Conservation (phyloP, 129 eudicot species). For the Tagetes patula region DNA sequence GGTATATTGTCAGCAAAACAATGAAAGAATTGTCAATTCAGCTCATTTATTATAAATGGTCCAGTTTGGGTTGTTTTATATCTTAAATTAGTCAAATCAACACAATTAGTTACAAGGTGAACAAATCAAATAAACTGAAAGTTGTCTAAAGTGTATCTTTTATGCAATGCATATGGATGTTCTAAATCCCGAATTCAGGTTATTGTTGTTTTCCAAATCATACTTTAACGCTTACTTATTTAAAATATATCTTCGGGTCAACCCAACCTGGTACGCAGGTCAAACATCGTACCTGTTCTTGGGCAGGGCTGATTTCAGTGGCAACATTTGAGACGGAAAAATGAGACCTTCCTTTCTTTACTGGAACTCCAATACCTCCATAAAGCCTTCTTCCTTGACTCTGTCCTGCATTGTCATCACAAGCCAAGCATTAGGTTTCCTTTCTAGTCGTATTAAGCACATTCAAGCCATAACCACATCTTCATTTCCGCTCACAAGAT, state of each 20-base stretch:
- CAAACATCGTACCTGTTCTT: constrained; percentile 53
- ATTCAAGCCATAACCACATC: background rate
- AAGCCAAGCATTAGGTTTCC: constrained; percentile 11
- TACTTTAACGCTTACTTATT: background rate
- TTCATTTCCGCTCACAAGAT: background rate
- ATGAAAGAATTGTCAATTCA: background rate
- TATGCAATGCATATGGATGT: constrained; percentile 2
- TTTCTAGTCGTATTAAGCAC: background rate
- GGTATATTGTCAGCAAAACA: constrained; percentile 14
- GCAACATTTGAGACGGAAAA: constrained; percentile 77
- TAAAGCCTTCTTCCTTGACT: constrained; percentile 50
- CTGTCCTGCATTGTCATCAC: constrained; percentile 34
- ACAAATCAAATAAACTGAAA: background rate
- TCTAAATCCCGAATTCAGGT: background rate
- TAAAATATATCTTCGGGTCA: background rate
- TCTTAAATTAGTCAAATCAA: background rate
- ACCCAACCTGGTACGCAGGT: background rate
- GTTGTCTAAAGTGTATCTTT: background rate
- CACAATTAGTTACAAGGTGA: background rate
- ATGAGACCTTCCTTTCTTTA: constrained; percentile 57
- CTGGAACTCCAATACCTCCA: constrained; percentile 58
- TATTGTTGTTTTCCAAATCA: background rate
- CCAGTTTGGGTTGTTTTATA: background rate
- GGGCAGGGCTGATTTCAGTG: constrained; percentile 77
- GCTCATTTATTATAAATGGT: background rate